Base-by-base conservation (phyloP, 805 yeast genomes). In the Saitoella complicata region DNA sequence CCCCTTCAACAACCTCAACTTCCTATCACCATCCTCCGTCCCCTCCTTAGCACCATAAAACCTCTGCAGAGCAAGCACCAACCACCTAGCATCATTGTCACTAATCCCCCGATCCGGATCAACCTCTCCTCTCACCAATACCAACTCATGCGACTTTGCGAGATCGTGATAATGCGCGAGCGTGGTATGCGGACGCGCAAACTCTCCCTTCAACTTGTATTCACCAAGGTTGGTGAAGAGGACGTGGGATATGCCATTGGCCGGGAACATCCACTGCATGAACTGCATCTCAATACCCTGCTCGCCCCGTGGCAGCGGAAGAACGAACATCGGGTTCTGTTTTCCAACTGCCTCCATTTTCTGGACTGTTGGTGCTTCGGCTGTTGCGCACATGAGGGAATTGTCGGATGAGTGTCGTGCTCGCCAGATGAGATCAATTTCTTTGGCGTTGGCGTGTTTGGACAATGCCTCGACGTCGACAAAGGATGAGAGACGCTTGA, bases 121-220 rank as follows among this genome's bases (percentile, higher is more conserved):
- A 3, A 86, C 76, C 34, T 70, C 70, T 1, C 96, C 95, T 52
- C 86, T 86, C 93, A 87, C 82, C 51, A 91, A 65, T 0, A 83
- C 83, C 1, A 83, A 46, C 0, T 69, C 76, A 49, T 82, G 78
- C 10, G 70, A 68, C 9, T 55, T 61, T 5, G 58, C 65, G 42
- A 88, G 63, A 45, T 91, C 95, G 39, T 78, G 75, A 64, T 88
- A 96, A 68, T 88, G 81, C 61, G 77, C 75, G 50, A 91, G 67
- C 0, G 95, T 83, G 0, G 96, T 85, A 61, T 91, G 97, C 1
- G 98, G 97, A 58, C 84, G 79, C 7, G 98, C 95, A 61, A 70
- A 91, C 58, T 88, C 96, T 45, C 74, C 75, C 57, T 88, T 95
- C 31, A 86, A 70, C 60, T 88, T 86, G 63, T 76, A 91, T 62